phyloP scores from a whole-genome alignment of 2,329 filamentous ascomycete species.

The Colletotrichum liriopes region DNA sequence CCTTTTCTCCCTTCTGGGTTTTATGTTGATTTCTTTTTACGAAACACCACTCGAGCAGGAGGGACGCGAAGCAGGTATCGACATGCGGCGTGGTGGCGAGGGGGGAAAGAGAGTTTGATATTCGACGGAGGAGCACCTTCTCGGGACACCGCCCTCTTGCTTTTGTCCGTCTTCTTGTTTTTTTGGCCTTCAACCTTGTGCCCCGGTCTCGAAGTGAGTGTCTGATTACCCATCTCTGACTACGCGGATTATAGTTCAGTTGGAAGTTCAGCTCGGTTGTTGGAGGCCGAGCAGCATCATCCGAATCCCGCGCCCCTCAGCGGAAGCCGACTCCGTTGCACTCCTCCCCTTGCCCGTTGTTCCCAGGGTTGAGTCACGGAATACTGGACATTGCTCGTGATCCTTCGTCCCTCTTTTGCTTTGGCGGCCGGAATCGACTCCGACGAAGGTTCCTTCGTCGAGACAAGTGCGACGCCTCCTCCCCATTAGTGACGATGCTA shows the following conservation, averaged over 20 bases:
- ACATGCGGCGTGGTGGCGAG: slow-evolving; percentile 9
- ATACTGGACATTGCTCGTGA: neutral
- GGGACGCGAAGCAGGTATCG: neutral
- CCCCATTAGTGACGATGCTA: too few relatives aligned
- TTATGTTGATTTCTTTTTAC: neutral
- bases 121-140: neutral
- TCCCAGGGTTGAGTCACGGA: neutral
- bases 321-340: neutral
- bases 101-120: slow-evolving; percentile 4
- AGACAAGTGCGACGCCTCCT: neutral
- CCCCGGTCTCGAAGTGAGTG: neutral
- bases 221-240: slow-evolving; percentile 20
- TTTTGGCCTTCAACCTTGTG: neutral
- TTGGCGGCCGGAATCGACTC: slow-evolving; percentile 6
- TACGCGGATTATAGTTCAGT: slow-evolving; percentile 32
- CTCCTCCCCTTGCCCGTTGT: neutral
- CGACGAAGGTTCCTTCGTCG: neutral
- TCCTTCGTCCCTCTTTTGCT: neutral
- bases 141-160: neutral
- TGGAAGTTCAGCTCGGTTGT: slow-evolving; percentile 13
- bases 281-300: neutral
- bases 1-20: neutral
- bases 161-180: neutral
- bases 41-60: slow-evolving; percentile 12
- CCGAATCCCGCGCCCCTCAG: neutral